Percentiles rank a stretch among this genome's conserved stretches.
phyloP scores from a whole-genome alignment of 75 land plant genomes.

The Sequoiadendron giganteum region DNA sequence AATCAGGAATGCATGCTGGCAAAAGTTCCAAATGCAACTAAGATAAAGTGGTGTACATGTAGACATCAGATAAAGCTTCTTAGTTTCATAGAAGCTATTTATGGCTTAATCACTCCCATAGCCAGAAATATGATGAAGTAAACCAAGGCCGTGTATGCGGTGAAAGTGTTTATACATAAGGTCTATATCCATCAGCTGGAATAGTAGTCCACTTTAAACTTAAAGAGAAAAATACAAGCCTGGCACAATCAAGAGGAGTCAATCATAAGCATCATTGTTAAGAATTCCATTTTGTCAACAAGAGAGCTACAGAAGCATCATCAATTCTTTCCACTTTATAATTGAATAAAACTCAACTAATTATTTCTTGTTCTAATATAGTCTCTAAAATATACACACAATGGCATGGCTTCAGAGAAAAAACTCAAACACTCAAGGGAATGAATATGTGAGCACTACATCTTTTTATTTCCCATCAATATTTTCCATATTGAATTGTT shows the following conservation, averaged over 20 bases:
- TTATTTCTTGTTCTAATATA: neutral
- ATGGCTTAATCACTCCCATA: too few species aligned
- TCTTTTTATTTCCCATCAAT: neutral
- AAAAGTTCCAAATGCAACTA: too few species aligned
- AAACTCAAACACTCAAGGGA: neutral
- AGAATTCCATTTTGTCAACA: neutral
- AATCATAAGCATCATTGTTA: neutral
- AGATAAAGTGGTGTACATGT: neutral
- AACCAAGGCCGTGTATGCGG: neutral
- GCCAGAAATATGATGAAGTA: neutral
- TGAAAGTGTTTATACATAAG: neutral
- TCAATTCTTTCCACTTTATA: neutral
- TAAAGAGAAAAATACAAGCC: neutral
- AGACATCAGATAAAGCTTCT: neutral
- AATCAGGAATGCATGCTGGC: neutral
- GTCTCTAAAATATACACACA: neutral
- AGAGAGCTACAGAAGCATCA: neutral
- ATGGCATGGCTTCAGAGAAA: neutral
- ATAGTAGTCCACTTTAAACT: neutral
- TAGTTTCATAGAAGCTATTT: neutral
- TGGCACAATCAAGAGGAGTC: neutral
- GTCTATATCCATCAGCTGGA: neutral
- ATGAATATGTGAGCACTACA: neutral
- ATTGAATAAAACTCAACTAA: neutral
- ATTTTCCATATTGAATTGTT: slow-evolving; percentile 16